Conservation (phyloP, 2,329 filamentous ascomycete species). For the Thielaviopsis populi region DNA sequence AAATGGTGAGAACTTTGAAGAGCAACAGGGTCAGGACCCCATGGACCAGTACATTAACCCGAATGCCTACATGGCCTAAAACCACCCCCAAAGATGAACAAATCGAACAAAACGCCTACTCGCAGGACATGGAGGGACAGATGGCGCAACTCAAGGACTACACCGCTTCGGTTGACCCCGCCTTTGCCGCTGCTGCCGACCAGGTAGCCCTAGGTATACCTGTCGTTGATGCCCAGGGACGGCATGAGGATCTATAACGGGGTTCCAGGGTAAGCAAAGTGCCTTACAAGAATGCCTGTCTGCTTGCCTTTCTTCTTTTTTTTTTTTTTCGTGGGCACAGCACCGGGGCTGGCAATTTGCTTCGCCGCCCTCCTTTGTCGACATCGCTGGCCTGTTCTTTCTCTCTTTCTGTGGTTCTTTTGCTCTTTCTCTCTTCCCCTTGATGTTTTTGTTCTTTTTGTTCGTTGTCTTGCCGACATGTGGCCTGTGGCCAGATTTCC, state of each 20-base stretch:
- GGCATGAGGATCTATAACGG: not conserved
- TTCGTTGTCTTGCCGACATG: not conserved
- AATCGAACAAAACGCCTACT: slow-evolving; percentile 6
- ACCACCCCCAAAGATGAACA: slow-evolving; percentile 6
- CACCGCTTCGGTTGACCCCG: slow-evolving; percentile 7
- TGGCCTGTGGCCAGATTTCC: not conserved
- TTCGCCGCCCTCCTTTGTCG: too few species aligned
- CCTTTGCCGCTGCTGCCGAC: slow-evolving; percentile 8
- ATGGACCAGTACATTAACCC: slow-evolving; percentile 14
- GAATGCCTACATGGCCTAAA: slow-evolving; percentile 15
- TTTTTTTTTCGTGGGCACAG: not conserved
- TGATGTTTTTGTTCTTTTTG: not conserved
- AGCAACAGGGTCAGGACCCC: slow-evolving; percentile 6
- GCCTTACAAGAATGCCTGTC: not conserved
- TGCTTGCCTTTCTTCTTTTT: not conserved
- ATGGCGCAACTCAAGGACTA: slow-evolving; percentile 3
- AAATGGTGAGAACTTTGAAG: slow-evolving; percentile 11
- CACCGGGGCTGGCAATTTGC: too few species aligned
- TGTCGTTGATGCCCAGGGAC: not conserved
- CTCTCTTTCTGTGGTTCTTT: not conserved
- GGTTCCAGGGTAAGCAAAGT: too few species aligned
- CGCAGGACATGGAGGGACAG: slow-evolving; percentile 3
- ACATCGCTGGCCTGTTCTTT: not conserved
- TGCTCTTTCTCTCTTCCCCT: not conserved
- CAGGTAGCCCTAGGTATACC: not conserved